phyloP scores from a whole-genome alignment of 768 basidiomycete species.

The Pluteus cervinus region DNA sequence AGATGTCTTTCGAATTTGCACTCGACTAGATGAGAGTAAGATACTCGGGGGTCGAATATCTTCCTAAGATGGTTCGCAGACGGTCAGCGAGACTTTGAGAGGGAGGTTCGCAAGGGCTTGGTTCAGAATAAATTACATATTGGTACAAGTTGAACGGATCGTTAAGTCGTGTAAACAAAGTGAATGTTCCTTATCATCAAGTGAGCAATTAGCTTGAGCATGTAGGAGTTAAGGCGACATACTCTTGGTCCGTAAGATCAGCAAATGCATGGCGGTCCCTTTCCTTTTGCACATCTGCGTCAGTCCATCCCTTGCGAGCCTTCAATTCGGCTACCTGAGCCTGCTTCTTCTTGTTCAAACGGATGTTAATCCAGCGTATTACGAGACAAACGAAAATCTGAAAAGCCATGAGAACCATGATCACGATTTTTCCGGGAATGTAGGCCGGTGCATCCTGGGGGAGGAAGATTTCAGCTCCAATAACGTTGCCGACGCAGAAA shows the following conservation, averaged over 20 bases:
- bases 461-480: conserved; percentile 59
- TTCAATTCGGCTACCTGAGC: conserved; percentile 36
- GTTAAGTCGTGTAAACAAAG: conserved; percentile 51
- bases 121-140: too few relatives aligned
- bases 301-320: conserved; percentile 44
- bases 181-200: conserved; percentile 46
- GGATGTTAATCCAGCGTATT: conserved; percentile 49
- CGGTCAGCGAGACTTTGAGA: too few relatives aligned
- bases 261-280: conserved; percentile 56
- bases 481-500: conserved; percentile 54
- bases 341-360: conserved; percentile 44
- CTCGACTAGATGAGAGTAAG: too few relatives aligned
- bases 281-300: conserved; percentile 52
- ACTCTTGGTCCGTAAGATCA: conserved; percentile 61
- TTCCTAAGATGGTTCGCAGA: too few relatives aligned
- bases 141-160: too few relatives aligned
- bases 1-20: too few relatives aligned
- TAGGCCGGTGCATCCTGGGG: conserved; percentile 57
- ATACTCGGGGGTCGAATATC: too few relatives aligned
- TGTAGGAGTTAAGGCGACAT: conserved; percentile 15
- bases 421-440: conserved; percentile 61
- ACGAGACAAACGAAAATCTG: conserved; percentile 43
- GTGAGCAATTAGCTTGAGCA: conserved; percentile 4
- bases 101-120: too few relatives aligned
- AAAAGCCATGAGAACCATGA: conserved; percentile 50